These are phyloP conservation scores for Entomortierella lignicola DNA, from an alignment of 192 early-diverging fungal species.

Conservation along the genomic window DNA sequence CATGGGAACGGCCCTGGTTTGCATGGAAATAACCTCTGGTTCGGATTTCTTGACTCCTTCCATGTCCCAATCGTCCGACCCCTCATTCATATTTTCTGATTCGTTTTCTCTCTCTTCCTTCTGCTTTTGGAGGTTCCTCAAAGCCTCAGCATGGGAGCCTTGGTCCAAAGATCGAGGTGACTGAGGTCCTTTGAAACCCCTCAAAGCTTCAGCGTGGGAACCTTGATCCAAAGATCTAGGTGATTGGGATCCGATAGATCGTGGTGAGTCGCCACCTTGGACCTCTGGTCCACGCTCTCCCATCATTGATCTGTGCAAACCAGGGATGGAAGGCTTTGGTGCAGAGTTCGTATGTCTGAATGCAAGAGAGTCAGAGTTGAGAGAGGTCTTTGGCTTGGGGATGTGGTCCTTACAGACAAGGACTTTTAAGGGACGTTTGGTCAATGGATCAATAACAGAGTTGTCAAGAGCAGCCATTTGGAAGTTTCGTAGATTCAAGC, in stretches of 20 bases:
- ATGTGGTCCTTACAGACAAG: slow-evolving; percentile 50
- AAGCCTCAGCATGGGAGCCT: slow-evolving; percentile 23
- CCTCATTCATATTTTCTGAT: not conserved
- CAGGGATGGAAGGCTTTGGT: slow-evolving; percentile 31
- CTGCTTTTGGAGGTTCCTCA: not conserved
- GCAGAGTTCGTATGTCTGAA: slow-evolving; percentile 27
- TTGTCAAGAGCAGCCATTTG: slow-evolving; percentile 42
- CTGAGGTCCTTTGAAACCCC: not conserved
- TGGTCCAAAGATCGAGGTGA: too few relatives aligned
- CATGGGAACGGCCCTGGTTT: slow-evolving; percentile 16
- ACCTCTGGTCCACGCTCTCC: slow-evolving; percentile 8
- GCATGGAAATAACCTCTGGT: slow-evolving; percentile 1
- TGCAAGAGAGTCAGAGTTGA: slow-evolving; percentile 14
- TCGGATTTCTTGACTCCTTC: not conserved
- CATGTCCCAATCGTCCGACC: not conserved
- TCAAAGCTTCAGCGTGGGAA: slow-evolving; percentile 18
- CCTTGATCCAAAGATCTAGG: slow-evolving; percentile 37
- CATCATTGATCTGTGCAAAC: slow-evolving; percentile 40
- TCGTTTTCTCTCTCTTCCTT: not conserved
- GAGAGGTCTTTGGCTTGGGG: slow-evolving; percentile 34
- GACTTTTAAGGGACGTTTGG: slow-evolving; percentile 31
- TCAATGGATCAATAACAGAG: slow-evolving; percentile 11
- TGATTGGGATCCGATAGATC: slow-evolving; percentile 14
- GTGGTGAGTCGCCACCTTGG: slow-evolving; percentile 6
- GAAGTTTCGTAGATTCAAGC: slow-evolving; percentile 26